These are phyloP conservation scores for Calonectria fujianensis DNA, from an alignment of 2,329 filamentous ascomycete genomes.

Conservation along the genomic window DNA sequence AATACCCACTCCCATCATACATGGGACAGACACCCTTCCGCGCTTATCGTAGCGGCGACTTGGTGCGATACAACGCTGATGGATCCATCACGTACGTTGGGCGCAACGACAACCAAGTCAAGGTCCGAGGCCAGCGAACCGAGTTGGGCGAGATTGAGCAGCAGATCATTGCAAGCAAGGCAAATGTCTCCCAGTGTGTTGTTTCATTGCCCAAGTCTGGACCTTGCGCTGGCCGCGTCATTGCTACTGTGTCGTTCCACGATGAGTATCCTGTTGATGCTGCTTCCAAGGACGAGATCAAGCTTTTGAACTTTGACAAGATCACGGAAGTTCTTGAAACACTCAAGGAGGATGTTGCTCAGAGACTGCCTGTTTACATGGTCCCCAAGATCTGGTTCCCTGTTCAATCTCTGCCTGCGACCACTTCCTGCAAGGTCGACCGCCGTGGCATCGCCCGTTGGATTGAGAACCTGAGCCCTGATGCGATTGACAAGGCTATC, in stretches of 20 bases:
- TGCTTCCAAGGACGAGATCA: not conserved
- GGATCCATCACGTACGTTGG: conserved; percentile 16
- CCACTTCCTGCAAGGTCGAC: conserved; percentile 12
- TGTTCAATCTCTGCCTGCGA: not conserved
- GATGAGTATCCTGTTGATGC: conserved; percentile 7
- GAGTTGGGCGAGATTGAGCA: conserved; percentile 17
- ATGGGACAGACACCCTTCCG: conserved; percentile 15
- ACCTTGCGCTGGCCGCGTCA: conserved; percentile 9
- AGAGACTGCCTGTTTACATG: conserved; percentile 16
- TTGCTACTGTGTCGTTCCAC: conserved; percentile 7
- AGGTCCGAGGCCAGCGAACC: conserved; percentile 16
- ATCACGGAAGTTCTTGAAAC: not conserved
- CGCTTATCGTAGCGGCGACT: conserved; percentile 3
- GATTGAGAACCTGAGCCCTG: conserved; percentile 5
- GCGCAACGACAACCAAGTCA: conserved; percentile 13
- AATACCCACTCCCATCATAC: not conserved
- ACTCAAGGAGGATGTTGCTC: not conserved
- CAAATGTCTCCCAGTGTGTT: conserved; percentile 4
- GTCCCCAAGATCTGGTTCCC: conserved; percentile 16
- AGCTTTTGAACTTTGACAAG: not conserved
- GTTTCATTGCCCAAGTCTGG: conserved; percentile 1
- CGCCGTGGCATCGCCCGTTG: not conserved
- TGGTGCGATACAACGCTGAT: conserved; percentile 7
- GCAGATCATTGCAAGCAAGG: conserved; percentile 18
- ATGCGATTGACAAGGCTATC: conserved; percentile 4